These are phyloP conservation scores for Auricularia cornea DNA, from an alignment of 768 basidiomycete species.

Conservation along the genomic window DNA sequence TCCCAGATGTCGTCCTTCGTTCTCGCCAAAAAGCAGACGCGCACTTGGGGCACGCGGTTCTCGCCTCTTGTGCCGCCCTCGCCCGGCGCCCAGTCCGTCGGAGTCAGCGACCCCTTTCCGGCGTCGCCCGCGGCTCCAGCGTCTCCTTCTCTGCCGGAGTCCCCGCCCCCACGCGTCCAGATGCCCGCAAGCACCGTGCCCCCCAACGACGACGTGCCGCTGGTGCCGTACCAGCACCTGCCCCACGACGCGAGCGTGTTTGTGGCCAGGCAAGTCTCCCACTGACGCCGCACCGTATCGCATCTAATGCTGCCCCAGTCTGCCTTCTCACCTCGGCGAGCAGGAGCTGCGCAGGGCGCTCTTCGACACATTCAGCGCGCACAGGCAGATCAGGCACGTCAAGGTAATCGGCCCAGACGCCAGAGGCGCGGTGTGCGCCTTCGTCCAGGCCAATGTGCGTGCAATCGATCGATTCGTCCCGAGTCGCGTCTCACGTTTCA, in stretches of 20 bases:
- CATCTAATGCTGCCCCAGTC: slow-evolving; percentile 30
- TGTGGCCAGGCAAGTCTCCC: slow-evolving; percentile 58
- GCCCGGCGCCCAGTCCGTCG: slow-evolving; percentile 27
- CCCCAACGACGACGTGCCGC: background rate
- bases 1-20: background rate
- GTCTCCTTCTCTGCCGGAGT: background rate
- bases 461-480: slow-evolving; percentile 1
- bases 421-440: slow-evolving; percentile 74
- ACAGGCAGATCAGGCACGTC: slow-evolving; percentile 57
- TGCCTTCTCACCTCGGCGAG: slow-evolving; percentile 62
- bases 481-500: background rate
- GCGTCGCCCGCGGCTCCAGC: background rate
- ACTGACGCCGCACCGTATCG: background rate
- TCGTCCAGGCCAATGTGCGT: slow-evolving; percentile 75
- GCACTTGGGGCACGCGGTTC: slow-evolving; percentile 67
- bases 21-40: slow-evolving; percentile 14
- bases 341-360: slow-evolving; percentile 52
- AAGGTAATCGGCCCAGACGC: slow-evolving; percentile 53
- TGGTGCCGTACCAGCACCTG: slow-evolving; percentile 16
- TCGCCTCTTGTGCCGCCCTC: slow-evolving; percentile 52
- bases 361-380: slow-evolving; percentile 55
- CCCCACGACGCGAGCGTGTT: slow-evolving; percentile 76
- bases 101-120: slow-evolving; percentile 1
- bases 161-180: background rate
- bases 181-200: too few species aligned